Evolutionary conservation across 495 filamentous ascomycete genomes (phyloP), one percentile per base, ranked within the genome.

Genomic region (Daldinia grandis): DNA sequence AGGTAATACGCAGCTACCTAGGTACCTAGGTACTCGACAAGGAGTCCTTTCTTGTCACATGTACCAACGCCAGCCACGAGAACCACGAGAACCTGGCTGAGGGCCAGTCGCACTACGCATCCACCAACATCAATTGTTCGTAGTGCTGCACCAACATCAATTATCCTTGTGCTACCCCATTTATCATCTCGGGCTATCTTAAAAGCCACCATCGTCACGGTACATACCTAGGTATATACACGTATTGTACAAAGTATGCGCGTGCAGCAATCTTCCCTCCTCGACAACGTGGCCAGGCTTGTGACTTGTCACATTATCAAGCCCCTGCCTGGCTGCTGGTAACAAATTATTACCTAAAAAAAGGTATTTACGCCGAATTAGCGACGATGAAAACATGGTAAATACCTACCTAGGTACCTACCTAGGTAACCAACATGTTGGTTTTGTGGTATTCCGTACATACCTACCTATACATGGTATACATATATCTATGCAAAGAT

Each of bases 271-370:
- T 33, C 35, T 55, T 61, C 47, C n/a, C 40, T 28, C 42, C 60
- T 57, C 33, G 44, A 51, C 58, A 58, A 58, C 58, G 58, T 66
- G 68, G 62, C 35, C 47, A 35, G 33, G 25, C 33, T 65, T 33
- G 49, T 53, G 56, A 50, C 58, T 24, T 40, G 56, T 66, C 58
- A 66, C 27, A 64, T 67, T 66, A 27, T 25, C 37, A 6, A 31
- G 33, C 42, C 30, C 64, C 38, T 33, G 62, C 47, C 44, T 63
- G 27, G 64, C 33, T 38, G 28, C 62, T 53, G 63, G 63, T 55
- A 71, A 71, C 68, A 71, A 59, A 31, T 53, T 17, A 63, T 63
- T 66, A 71, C 53, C 63, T 63, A 63, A 66, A 58, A 71, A 58
- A 44, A 66, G 51, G 9, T 47, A 42, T n/a, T 47, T 71, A 5